Evolutionary conservation across 2,329 filamentous ascomycete species (phyloP).

Genomic region (Calycina herbarum): DNA sequence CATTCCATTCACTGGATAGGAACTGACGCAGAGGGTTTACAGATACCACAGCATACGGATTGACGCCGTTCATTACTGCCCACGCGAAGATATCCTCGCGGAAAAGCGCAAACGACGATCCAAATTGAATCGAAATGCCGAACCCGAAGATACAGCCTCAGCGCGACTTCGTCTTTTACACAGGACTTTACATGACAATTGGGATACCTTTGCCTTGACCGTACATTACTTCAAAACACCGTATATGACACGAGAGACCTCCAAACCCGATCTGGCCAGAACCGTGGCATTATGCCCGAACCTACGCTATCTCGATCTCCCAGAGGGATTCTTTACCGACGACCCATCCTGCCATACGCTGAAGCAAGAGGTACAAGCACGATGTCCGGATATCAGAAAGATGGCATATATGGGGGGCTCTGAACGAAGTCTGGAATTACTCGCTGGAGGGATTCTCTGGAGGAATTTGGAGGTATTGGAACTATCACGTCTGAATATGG

Average conservation of each 20-base stretch:
- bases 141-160: conserved; percentile 77
- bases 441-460: conserved; percentile 68
- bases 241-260: conserved; percentile 88
- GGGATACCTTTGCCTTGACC: conserved; percentile 60
- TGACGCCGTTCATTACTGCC: conserved; percentile 92
- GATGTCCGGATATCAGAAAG: conserved; percentile 81
- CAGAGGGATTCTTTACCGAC: conserved; percentile 82
- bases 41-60: conserved; percentile 91
- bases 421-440: conserved; percentile 72
- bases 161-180: conserved; percentile 76
- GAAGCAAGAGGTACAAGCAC: conserved; percentile 78
- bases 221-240: conserved; percentile 84
- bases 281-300: conserved; percentile 84
- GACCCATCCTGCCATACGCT: conserved; percentile 74
- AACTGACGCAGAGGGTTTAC: conserved; percentile 11
- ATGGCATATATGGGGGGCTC: conserved; percentile 82
- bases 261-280: conserved; percentile 79
- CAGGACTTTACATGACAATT: conserved; percentile 77
- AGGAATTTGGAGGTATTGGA: conserved; percentile 71
- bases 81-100: conserved; percentile 77
- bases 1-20: not conserved
- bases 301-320: conserved; percentile 85
- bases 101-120: conserved; percentile 75
- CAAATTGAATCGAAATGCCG: conserved; percentile 73
- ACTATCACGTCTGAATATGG: conserved; percentile 65